These are phyloP conservation scores for Cladosporium sp. DNA, from an alignment of 2,329 filamentous ascomycete species.

Conservation along the genomic window DNA sequence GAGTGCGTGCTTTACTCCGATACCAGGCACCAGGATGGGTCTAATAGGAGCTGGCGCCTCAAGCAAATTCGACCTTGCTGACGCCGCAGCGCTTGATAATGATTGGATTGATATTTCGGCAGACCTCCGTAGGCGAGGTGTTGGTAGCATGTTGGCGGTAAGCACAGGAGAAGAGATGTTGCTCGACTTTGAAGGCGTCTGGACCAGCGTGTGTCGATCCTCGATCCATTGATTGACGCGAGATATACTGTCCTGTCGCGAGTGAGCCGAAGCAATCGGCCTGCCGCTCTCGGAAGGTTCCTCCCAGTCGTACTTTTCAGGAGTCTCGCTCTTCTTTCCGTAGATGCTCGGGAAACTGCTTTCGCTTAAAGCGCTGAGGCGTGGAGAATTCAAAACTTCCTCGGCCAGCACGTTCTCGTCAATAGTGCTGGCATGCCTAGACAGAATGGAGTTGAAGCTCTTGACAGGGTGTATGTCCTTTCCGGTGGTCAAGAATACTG, in stretches of 20 bases:
- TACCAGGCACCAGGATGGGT: neutral
- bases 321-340: constrained; percentile 35
- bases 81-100: constrained; percentile 28
- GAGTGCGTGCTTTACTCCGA: neutral
- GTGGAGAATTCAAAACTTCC: constrained; percentile 37
- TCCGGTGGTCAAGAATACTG: constrained; percentile 37
- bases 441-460: constrained; percentile 41
- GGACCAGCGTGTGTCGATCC: constrained; percentile 31
- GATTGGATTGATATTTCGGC: constrained; percentile 28
- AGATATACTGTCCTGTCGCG: constrained; percentile 38
- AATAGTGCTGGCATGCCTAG: constrained; percentile 31
- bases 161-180: constrained; percentile 28
- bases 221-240: constrained; percentile 42
- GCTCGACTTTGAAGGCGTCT: constrained; percentile 37
- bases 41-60: constrained; percentile 1
- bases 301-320: constrained; percentile 36
- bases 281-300: constrained; percentile 6
- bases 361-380: constrained; percentile 41
- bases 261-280: constrained; percentile 23
- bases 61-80: constrained; percentile 12
- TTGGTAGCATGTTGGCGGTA: constrained; percentile 11
- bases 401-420: constrained; percentile 31
- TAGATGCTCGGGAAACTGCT: constrained; percentile 43
- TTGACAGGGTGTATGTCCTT: constrained; percentile 36
- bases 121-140: constrained; percentile 15